Evolutionary conservation across 1,284 basidiomycete species (phyloP).

Genomic region (Agaricales sp.): DNA sequence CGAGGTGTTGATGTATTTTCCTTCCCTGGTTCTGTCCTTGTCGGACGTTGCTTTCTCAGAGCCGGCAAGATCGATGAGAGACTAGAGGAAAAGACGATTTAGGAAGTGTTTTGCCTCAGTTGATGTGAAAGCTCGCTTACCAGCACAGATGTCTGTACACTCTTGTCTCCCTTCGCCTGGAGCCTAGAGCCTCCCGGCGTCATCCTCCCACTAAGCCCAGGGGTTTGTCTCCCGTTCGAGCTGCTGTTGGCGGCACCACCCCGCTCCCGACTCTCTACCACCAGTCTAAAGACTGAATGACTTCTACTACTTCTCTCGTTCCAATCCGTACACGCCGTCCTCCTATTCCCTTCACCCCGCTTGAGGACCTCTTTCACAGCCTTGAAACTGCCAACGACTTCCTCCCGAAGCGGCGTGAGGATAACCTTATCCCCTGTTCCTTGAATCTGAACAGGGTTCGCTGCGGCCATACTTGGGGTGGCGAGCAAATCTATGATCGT

Average conservation of each 20-base stretch:
- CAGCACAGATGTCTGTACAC: conserved; percentile 74
- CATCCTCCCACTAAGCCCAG: conserved; percentile 32
- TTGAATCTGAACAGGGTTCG: conserved; percentile 60
- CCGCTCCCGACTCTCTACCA: conserved; percentile 72
- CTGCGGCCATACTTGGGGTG: conserved; percentile 51
- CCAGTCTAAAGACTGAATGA: conserved; percentile 88
- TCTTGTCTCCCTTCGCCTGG: conserved; percentile 62
- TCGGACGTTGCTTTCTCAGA: conserved; percentile 93
- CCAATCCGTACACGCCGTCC: conserved; percentile 95
- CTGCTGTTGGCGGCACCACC: too few relatives aligned
- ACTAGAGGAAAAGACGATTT: conserved; percentile 34
- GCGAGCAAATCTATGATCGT: conserved; percentile 81
- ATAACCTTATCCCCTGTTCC: conserved; percentile 47
- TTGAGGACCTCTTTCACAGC: conserved; percentile 78
- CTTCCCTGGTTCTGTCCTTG: conserved; percentile 86
- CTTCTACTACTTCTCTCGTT: conserved; percentile 89
- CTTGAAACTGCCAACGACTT: conserved; percentile 85
- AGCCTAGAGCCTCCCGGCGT: conserved; percentile 62
- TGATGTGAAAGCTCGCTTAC: too few relatives aligned
- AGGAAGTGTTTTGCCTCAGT: too few relatives aligned
- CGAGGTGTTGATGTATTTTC: conserved; percentile 90
- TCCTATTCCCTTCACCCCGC: conserved; percentile 79
- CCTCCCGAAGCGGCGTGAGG: conserved; percentile 73
- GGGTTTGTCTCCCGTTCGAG: conserved; percentile 39
- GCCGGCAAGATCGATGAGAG: conserved; percentile 92